These are phyloP conservation scores for Lactarius deliciosus DNA, from an alignment of 768 basidiomycete genomes.

Conservation along the genomic window DNA sequence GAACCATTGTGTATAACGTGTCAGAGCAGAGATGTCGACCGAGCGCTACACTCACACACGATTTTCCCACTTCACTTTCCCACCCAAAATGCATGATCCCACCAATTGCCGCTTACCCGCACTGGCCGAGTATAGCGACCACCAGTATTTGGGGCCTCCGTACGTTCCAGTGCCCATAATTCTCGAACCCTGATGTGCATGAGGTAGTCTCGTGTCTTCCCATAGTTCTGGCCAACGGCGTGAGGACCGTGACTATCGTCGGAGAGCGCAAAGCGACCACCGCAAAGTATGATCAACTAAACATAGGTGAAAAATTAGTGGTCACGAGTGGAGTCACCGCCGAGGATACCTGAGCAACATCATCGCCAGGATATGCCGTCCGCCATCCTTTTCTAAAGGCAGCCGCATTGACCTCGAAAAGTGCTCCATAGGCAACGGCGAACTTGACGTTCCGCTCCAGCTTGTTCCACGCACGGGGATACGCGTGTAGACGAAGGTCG, in stretches of 20 bases:
- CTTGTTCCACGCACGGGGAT: conserved; percentile 59
- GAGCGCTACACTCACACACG: conserved; percentile 10
- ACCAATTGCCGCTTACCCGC: conserved; percentile 54
- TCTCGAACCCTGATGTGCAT: conserved; percentile 56
- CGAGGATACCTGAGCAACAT: conserved; percentile 65
- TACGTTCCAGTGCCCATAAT: conserved; percentile 59
- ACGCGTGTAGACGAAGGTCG: conserved; percentile 51
- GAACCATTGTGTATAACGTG: conserved; percentile 1
- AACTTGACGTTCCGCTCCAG: conserved; percentile 72
- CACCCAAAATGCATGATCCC: conserved; percentile 59
- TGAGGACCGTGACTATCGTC: conserved; percentile 95
- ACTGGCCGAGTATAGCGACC: conserved; percentile 48
- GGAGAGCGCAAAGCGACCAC: conserved; percentile 81
- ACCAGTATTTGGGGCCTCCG: conserved; percentile 42
- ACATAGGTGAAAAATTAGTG: conserved; percentile 5
- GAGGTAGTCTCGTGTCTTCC: conserved; percentile 63
- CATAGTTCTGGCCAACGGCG: conserved; percentile 86
- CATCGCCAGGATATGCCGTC: conserved; percentile 77
- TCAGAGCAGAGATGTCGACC: conserved; percentile 5
- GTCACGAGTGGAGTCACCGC: conserved; percentile 24
- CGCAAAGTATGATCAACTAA: conserved; percentile 67
- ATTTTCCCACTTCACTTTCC: conserved; percentile 5
- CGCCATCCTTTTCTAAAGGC: conserved; percentile 91
- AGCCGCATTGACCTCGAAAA: conserved; percentile 93
- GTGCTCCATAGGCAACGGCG: conserved; percentile 77